Conservation (phyloP, 805 yeast genomes). For the Schwanniomyces yamadae region DNA sequence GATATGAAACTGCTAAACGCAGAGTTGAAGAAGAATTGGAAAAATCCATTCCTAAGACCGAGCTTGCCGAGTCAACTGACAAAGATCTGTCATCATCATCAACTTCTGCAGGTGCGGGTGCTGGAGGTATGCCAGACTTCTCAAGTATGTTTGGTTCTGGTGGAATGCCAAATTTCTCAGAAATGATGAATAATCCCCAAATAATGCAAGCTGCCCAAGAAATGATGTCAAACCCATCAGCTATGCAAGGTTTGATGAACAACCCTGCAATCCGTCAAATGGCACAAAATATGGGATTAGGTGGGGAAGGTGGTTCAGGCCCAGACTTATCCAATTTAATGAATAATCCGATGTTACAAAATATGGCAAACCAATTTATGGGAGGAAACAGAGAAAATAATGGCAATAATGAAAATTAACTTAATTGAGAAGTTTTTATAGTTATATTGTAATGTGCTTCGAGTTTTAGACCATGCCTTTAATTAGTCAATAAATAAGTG, state of each 20-base stretch:
- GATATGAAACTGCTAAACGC: constrained; percentile 89
- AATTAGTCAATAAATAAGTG: too few species aligned
- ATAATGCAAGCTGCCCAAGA: constrained; percentile 84
- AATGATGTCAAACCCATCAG: constrained; percentile 83
- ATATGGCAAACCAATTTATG: constrained; percentile 70
- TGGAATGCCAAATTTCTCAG: constrained; percentile 66
- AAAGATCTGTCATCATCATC: constrained; percentile 14
- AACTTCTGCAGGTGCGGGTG: constrained; percentile 39
- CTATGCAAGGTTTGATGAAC: constrained; percentile 69
- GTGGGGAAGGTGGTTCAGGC: constrained; percentile 38
- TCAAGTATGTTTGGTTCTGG: constrained; percentile 70
- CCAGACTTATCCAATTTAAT: constrained; percentile 69
- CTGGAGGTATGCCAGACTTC: constrained; percentile 72
- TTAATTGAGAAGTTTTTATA: neutral
- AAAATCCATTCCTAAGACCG: constrained; percentile 31
- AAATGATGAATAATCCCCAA: constrained; percentile 87
- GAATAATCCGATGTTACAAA: constrained; percentile 77
- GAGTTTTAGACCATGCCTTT: too few species aligned
- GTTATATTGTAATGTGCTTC: too few species aligned
- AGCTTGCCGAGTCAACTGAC: constrained; percentile 17
- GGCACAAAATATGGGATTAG: constrained; percentile 71
- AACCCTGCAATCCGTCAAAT: constrained; percentile 80
- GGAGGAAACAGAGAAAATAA: constrained; percentile 40
- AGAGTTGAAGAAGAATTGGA: constrained; percentile 77
- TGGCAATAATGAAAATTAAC: constrained; percentile 1